phyloP scores from a whole-genome alignment of 2,329 filamentous ascomycete genomes.

The Verticillium alfalfae region DNA sequence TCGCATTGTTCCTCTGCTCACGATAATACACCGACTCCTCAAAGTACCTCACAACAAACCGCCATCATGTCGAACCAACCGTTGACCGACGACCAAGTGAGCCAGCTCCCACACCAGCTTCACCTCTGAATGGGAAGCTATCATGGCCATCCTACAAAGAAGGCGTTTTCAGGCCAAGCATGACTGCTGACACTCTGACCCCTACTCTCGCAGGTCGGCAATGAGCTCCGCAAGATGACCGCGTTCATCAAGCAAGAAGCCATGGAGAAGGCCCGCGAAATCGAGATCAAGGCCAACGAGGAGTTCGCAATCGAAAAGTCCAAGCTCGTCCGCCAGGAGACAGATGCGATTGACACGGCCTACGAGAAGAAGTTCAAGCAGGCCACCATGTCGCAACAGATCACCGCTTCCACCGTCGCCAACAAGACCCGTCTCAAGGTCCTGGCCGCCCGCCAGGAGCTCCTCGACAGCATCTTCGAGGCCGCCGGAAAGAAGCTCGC shows the following conservation, averaged over 20 bases:
- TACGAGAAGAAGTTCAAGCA: slow-evolving; percentile 99
- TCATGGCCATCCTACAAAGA: background rate
- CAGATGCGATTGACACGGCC: slow-evolving; percentile 79
- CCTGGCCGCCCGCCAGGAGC: slow-evolving; percentile 78
- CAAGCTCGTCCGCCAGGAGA: slow-evolving; percentile 95
- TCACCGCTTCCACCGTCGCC: slow-evolving; percentile 89
- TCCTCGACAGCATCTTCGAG: slow-evolving; percentile 88
- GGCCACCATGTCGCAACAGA: slow-evolving; percentile 97
- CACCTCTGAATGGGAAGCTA: background rate
- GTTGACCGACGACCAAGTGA: slow-evolving; percentile 16
- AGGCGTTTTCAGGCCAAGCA: background rate
- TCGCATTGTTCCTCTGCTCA: background rate
- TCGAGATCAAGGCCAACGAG: slow-evolving; percentile 96
- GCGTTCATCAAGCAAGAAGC: slow-evolving; percentile 99
- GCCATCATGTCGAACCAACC: slow-evolving; percentile 14
- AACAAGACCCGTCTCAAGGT: slow-evolving; percentile 95
- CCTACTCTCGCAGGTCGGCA: slow-evolving; percentile 63
- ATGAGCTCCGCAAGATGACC: slow-evolving; percentile 99
- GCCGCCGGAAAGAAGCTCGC: slow-evolving; percentile 67
- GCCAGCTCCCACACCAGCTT: background rate
- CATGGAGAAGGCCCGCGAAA: slow-evolving; percentile 92
- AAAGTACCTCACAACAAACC: slow-evolving; percentile 9
- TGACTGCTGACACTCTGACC: background rate
- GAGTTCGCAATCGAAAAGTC: slow-evolving; percentile 99
- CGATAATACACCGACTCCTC: background rate